Evolutionary conservation across 805 yeast species (phyloP), one percentile per base, ranked within the genome.

Genomic region (Lipomyces mesembrius): DNA sequence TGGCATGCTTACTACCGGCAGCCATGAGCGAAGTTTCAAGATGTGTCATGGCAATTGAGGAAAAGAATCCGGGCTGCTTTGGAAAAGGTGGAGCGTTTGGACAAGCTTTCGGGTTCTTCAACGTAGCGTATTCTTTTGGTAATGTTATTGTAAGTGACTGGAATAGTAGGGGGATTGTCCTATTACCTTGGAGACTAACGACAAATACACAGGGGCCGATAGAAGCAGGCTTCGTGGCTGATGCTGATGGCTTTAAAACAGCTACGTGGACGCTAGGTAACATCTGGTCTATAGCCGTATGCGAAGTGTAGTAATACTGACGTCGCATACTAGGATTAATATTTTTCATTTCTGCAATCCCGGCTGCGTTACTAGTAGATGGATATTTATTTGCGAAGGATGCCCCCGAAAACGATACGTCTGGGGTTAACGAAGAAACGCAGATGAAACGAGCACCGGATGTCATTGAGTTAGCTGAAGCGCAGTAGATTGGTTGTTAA

Each of bases 91-190:
- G 74, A 46, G 79, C 78, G 11, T 71, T 68, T 57, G 80, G 77
- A 11, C 77, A 77, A 59, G 79, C 76, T 1, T 77, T 75, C 61
- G 79, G 76, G 0, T 54, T 76, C 20, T 76, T 76, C 68, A 77
- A 77, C 53, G 71, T 77, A 2, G 76, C 76, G 20, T 77, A 68
- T 60, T 72, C 79, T 2, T 57, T 76, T 8, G 79, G 79, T 3
- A 56, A 71, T 5, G 66, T 77, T n/a, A 62, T 77, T 60, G 79
- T 43, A n/a, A 43, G 49, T 43, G 9, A n/a, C 22, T 17, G 20
- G 49, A 43, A 17, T 3, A 17, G 20, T n/a, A n/a, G 22, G 29
- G 9, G 9, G 8, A n/a, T 17, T 5, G 49, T n/a, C 3, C 49
- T 17, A 7, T 17, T 14, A 12, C 6, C 5, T 17, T 43, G 20